These are phyloP conservation scores for Sarocladiaceae sp. DNA, from an alignment of 2,329 filamentous ascomycete genomes.

Conservation along the genomic window DNA sequence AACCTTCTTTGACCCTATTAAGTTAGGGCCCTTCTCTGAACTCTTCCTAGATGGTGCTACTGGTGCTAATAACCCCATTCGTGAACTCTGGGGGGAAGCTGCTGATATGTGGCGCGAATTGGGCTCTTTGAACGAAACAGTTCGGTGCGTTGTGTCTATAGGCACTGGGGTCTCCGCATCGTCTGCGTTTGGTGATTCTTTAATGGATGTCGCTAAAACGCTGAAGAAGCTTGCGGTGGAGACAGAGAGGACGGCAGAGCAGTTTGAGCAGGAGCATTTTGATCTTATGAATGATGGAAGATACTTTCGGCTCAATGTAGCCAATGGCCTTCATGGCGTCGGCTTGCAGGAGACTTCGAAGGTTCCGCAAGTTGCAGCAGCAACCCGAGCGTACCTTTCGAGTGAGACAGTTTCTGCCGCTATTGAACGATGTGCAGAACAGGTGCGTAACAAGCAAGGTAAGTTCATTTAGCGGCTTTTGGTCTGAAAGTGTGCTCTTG, in stretches of 20 bases:
- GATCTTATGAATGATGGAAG: conserved; percentile 25
- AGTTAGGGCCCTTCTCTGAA: conserved; percentile 22
- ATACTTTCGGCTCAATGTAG: conserved; percentile 42
- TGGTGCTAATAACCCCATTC: conserved; percentile 39
- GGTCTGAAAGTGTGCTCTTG: too few species aligned
- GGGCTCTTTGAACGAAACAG: background rate
- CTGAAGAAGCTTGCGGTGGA: conserved; percentile 29
- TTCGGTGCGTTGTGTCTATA: background rate
- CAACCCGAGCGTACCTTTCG: background rate
- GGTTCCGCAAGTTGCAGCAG: background rate
- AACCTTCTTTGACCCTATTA: conserved; percentile 27
- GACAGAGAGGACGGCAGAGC: conserved; percentile 32
- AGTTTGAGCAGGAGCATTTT: conserved; percentile 28
- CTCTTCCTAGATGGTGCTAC: conserved; percentile 35
- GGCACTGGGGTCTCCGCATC: background rate
- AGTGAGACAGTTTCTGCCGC: background rate
- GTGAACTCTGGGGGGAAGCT: conserved; percentile 19
- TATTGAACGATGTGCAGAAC: background rate
- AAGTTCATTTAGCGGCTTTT: too few species aligned
- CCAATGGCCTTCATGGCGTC: conserved; percentile 33
- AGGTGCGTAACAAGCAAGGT: background rate
- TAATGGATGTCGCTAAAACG: background rate
- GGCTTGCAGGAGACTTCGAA: conserved; percentile 29
- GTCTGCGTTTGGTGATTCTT: background rate
- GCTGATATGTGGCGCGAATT: background rate